Evolutionary conservation across 2,329 filamentous ascomycete genomes (phyloP), one percentile per base, ranked within the genome.

Genomic region (Claviceps sp.): DNA sequence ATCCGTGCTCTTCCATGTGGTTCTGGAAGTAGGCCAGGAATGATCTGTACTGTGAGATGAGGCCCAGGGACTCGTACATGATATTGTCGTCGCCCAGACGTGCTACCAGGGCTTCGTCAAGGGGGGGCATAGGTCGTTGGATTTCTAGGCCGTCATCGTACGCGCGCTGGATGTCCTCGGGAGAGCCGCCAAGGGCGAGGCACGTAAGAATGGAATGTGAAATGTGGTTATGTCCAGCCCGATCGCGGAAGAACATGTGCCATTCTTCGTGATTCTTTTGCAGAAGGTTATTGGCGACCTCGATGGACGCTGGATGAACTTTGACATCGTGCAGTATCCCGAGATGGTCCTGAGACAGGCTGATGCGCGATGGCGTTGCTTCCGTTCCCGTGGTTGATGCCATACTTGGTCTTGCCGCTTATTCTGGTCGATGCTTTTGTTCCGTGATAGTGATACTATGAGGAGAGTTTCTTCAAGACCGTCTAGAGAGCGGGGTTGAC

Each of bases 21-120:
- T 65, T 59, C 56, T 80, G 69, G 62, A 85, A 88, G 64, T 80
- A 87, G 0, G 67, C 62, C 2, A 88, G 66, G 60, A 76, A 87
- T 60, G 80, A 76, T 36, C 72, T 65, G 60, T 86, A 86, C 56
- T 60, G 46, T 1, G 45, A 3, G 6, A 56, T 37, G 1, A 47
- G 3, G 20, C 45, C 40, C 5, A 63, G 53, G 43, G 43, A 26
- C 49, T 57, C 43, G 46, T 29, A 20, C 16, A 55, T 36, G 8
- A 29, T 20, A 1, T 29, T 36, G 9, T 45, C 38, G 40, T 53
- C 49, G n/a, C 14, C 49, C 4, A 66, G 47, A 4, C 52, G 38
- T 8, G 54, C 39, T 14, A 66, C 46, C 5, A 56, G 22, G 0
- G 49, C 40, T 1, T 34, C 20, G 51, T 65, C 61, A 3, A 61